Percentiles rank a stretch among this genome's conserved stretches.
These are phyloP conservation scores for Globisporangium acanthophoron DNA, from an alignment of 352 stramenopile genomes.

Conservation along the genomic window DNA sequence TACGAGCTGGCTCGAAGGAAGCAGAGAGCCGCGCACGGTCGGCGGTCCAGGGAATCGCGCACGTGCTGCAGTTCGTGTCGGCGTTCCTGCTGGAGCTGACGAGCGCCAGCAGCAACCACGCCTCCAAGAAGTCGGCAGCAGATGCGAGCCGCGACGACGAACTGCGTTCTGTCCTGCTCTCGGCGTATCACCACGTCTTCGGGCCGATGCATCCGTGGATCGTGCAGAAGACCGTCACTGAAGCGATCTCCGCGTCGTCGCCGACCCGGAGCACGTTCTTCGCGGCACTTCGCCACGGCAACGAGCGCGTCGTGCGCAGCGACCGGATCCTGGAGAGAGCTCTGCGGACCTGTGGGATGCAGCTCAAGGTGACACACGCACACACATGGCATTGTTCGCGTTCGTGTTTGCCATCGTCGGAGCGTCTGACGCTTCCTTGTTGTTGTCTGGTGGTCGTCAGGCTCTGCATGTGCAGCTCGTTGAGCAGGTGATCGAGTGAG, in stretches of 20 bases:
- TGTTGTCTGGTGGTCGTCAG: not conserved
- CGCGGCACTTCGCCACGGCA: conserved; percentile 3
- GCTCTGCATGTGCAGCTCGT: not conserved
- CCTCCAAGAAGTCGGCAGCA: not conserved
- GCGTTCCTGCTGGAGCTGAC: conserved; percentile 6
- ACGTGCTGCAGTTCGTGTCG: conserved; percentile 5
- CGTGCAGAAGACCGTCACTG: conserved; percentile 6
- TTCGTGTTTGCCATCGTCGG: too few relatives aligned
- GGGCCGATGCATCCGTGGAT: conserved; percentile 10
- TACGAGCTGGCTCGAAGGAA: not conserved
- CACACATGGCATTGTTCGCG: too few relatives aligned
- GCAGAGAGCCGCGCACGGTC: not conserved
- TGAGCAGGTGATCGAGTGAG: not conserved
- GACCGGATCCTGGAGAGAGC: conserved; percentile 1
- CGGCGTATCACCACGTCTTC: conserved; percentile 12
- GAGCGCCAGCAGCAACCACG: not conserved
- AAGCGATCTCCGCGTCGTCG: not conserved
- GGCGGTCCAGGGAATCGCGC: not conserved
- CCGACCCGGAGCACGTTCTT: conserved; percentile 6
- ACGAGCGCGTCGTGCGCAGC: conserved; percentile 9
- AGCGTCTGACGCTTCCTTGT: not conserved
- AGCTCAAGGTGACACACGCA: conserved; percentile 4
- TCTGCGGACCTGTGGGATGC: conserved; percentile 4
- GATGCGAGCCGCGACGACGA: not conserved
- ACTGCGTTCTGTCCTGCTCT: not conserved